These are phyloP conservation scores for Agastache rugosa DNA, from an alignment of 257 asterid genomes.

Conservation along the genomic window DNA sequence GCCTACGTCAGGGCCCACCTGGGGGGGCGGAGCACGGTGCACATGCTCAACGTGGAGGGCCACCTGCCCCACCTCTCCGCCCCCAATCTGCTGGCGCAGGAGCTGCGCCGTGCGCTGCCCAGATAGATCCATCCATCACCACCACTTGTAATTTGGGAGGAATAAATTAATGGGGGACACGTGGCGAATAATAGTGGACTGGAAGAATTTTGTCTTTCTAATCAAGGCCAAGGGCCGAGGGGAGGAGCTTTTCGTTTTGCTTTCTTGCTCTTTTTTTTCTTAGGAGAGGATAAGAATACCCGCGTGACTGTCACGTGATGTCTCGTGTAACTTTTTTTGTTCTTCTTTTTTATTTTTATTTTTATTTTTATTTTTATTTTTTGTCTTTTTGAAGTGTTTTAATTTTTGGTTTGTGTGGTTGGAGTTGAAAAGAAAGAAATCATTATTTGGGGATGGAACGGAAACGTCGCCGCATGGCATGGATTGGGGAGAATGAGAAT, in stretches of 20 bases:
- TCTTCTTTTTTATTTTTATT: too few species aligned
- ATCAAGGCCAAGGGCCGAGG: too few species aligned
- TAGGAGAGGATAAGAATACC: constrained; percentile 22
- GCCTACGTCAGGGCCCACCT: constrained; percentile 72
- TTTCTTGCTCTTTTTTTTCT: background rate
- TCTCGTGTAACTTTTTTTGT: too few species aligned
- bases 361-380: too few species aligned
- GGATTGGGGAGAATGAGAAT: background rate
- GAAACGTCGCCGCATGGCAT: constrained; percentile 18
- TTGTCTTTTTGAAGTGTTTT: background rate
- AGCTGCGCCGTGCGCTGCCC: constrained; percentile 71
- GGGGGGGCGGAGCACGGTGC: constrained; percentile 80
- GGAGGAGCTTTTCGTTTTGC: background rate
- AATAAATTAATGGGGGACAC: background rate
- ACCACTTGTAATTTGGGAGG: background rate
- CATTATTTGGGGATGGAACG: background rate
- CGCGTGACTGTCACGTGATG: constrained; percentile 47
- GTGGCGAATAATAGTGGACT: constrained; percentile 38
- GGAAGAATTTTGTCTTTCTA: background rate
- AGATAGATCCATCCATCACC: too few species aligned
- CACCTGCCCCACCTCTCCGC: constrained; percentile 94
- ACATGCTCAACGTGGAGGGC: constrained; percentile 66
- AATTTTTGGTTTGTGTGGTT: background rate
- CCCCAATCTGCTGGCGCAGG: constrained; percentile 79
- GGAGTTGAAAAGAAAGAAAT: background rate